phyloP scores from a whole-genome alignment of 768 basidiomycete genomes.

The Lactarius sp. region DNA sequence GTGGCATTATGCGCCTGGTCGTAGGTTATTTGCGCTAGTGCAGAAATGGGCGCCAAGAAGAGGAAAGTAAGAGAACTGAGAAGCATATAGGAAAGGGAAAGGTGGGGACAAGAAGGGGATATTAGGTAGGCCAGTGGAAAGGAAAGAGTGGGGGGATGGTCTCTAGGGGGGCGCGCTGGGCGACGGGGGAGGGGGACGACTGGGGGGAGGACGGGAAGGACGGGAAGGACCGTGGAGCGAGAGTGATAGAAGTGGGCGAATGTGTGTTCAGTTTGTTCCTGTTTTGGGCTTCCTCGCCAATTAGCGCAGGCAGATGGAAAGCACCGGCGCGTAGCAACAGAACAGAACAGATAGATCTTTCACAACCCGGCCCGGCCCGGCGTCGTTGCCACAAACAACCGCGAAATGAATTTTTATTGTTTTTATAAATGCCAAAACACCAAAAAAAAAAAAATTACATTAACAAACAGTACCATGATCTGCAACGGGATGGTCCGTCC shows the following conservation, averaged over 20 bases:
- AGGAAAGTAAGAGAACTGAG: conserved; percentile 24
- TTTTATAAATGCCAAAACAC: not conserved
- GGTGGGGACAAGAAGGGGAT: too few species aligned
- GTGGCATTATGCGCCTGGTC: conserved; percentile 60
- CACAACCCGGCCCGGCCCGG: not conserved
- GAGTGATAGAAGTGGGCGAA: not conserved
- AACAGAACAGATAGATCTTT: too few species aligned
- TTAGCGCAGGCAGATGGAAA: not conserved
- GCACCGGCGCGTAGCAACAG: conserved; percentile 2
- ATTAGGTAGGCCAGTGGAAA: not conserved
- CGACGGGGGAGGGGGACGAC: conserved; percentile 1
- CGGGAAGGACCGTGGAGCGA: too few species aligned
- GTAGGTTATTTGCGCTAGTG: conserved; percentile 35
- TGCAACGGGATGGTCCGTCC: conserved; percentile 16
- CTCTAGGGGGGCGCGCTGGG: conserved; percentile 15
- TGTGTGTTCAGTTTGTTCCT: conserved; percentile 21
- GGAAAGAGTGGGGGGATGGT: not conserved
- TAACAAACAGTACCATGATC: conserved; percentile 17
- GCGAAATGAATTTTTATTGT: not conserved
- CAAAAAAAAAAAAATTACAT: conserved; percentile 1
- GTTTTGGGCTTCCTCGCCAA: conserved; percentile 21
- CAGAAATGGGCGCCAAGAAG: conserved; percentile 25
- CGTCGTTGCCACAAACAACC: not conserved
- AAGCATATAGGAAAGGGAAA: not conserved
- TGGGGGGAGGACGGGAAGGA: not conserved